Conservation (phyloP, 1,139 yeast genomes). For the Saccharomycopsis hybrid region DNA sequence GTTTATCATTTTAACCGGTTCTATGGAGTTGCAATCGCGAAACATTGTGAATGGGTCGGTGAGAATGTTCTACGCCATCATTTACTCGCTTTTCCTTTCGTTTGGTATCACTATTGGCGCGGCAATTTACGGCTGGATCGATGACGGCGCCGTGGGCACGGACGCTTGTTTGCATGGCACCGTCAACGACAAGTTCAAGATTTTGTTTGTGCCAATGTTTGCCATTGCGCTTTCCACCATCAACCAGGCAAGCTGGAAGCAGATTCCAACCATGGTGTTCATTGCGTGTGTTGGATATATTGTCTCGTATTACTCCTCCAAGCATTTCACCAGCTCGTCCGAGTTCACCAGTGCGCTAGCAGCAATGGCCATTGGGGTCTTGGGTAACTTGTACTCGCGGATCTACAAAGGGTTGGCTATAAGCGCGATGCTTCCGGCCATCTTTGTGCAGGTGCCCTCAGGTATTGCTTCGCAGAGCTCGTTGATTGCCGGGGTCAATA, state of each 20-base stretch:
- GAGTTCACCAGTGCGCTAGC: slow-evolving; percentile 87
- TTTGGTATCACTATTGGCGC: slow-evolving; percentile 94
- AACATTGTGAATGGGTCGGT: slow-evolving; percentile 92
- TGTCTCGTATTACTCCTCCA: slow-evolving; percentile 78
- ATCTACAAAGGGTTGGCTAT: slow-evolving; percentile 91
- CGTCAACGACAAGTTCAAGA: slow-evolving; percentile 48
- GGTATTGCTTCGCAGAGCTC: slow-evolving; percentile 90
- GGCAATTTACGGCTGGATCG: slow-evolving; percentile 92
- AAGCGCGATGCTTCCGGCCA: slow-evolving; percentile 92
- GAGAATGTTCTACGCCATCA: slow-evolving; percentile 91
- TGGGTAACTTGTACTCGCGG: slow-evolving; percentile 84
- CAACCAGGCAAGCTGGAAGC: slow-evolving; percentile 76
- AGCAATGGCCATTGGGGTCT: slow-evolving; percentile 83
- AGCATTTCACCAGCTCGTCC: slow-evolving; percentile 62
- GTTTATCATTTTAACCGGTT: slow-evolving; percentile 84
- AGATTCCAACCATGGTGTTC: slow-evolving; percentile 72
- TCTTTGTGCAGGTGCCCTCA: slow-evolving; percentile 90
- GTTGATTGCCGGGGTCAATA: slow-evolving; percentile 67
- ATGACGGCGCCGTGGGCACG: slow-evolving; percentile 63
- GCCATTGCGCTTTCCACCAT: slow-evolving; percentile 68
- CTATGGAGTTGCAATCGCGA: slow-evolving; percentile 82
- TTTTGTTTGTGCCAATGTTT: slow-evolving; percentile 76
- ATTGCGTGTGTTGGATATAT: slow-evolving; percentile 77
- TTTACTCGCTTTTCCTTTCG: slow-evolving; percentile 82
- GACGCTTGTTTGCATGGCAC: too few species aligned